phyloP scores from a whole-genome alignment of 768 basidiomycete species.

The Xerocomellus intermedius region DNA sequence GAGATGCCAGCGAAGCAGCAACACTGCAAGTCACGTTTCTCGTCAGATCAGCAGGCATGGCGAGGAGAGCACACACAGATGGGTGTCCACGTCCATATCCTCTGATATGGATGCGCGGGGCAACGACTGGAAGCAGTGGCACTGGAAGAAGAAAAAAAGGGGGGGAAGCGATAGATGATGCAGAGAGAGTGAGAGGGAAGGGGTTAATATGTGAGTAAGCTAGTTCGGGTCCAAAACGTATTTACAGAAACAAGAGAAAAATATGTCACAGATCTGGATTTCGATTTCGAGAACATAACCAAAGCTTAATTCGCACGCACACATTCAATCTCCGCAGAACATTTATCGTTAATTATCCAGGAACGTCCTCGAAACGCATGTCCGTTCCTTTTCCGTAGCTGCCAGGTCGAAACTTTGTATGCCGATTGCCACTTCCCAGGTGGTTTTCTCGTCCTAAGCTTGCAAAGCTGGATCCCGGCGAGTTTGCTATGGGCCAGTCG shows the following conservation, averaged over 20 bases:
- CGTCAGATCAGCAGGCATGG: constrained; percentile 15
- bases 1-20: constrained; percentile 10
- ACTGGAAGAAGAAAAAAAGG: constrained; percentile 6
- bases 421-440: constrained; percentile 11
- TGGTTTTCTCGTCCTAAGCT: constrained; percentile 1
- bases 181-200: constrained; percentile 18
- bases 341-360: constrained; percentile 31
- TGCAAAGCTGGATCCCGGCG: background rate
- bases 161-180: constrained; percentile 12
- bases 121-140: background rate
- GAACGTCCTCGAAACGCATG: constrained; percentile 31
- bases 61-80: constrained; percentile 17
- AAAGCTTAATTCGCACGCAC: constrained; percentile 35
- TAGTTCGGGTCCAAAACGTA: constrained; percentile 38
- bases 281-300: constrained; percentile 41
- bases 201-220: constrained; percentile 36
- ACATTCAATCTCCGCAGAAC: constrained; percentile 35
- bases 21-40: constrained; percentile 13
- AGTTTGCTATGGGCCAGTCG: background rate
- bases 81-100: constrained; percentile 20
- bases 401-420: constrained; percentile 18
- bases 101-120: constrained; percentile 9
- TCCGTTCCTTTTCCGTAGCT: constrained; percentile 21
- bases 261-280: constrained; percentile 41
- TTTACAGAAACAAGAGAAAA: constrained; percentile 41